These are phyloP conservation scores for Infundibulicybe gibba DNA, from an alignment of 768 basidiomycete species.

Conservation along the genomic window DNA sequence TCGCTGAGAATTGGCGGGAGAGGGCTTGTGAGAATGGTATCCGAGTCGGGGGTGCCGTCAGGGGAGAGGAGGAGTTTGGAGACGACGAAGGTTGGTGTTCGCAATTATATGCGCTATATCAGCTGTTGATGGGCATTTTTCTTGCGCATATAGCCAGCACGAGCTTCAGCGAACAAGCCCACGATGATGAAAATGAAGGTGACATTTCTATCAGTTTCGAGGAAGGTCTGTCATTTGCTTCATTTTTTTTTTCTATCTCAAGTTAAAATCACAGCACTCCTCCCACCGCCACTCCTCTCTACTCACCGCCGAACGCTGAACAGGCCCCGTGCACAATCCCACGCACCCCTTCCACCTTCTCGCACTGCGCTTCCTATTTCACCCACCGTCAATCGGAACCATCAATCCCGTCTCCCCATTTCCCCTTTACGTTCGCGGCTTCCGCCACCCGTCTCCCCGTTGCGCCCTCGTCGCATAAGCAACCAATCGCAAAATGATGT, in stretches of 20 bases:
- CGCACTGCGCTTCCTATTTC: constrained; percentile 27
- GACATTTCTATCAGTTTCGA: constrained; percentile 42
- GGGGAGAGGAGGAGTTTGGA: constrained; percentile 44
- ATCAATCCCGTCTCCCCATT: constrained; percentile 10
- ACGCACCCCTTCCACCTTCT: constrained; percentile 32
- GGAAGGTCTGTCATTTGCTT: constrained; percentile 35
- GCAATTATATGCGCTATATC: constrained; percentile 1
- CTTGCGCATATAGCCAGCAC: constrained; percentile 43
- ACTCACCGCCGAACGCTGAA: constrained; percentile 33
- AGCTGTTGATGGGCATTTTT: too few relatives aligned
- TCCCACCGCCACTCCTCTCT: constrained; percentile 57
- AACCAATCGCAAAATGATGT: constrained; percentile 29
- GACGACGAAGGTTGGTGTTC: constrained; percentile 42
- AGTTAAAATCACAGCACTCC: constrained; percentile 36
- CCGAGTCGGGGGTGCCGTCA: constrained; percentile 47
- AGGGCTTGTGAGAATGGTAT: constrained; percentile 72
- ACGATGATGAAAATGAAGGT: constrained; percentile 46
- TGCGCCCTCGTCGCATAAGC: constrained; percentile 26
- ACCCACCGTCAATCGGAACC: constrained; percentile 26
- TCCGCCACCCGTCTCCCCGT: constrained; percentile 26
- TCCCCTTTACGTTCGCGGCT: constrained; percentile 5
- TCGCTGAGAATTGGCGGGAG: constrained; percentile 68
- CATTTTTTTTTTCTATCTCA: constrained; percentile 11
- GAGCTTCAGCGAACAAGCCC: constrained; percentile 28
- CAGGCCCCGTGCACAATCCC: constrained; percentile 56